A percentile compares a stretch with the other conserved stretches of the same genome.
Conservation (phyloP, 305 asterid species). For the Euphrasia arctica region DNA sequence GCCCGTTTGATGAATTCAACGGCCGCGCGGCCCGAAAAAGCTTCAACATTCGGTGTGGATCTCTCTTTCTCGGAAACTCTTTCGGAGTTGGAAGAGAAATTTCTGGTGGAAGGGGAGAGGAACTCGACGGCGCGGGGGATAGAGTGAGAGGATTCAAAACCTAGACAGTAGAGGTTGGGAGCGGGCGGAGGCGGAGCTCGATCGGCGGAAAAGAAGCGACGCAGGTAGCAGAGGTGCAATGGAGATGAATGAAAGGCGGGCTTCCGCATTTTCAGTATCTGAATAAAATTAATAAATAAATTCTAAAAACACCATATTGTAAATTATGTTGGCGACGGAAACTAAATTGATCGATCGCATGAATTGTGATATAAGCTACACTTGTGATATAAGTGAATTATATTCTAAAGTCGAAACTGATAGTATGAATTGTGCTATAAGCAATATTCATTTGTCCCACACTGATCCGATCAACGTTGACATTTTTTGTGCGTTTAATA, state of each 20-base stretch:
- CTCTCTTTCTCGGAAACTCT: constrained; percentile 28
- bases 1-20: constrained; percentile 79
- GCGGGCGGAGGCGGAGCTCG: constrained; percentile 18
- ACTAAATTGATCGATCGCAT: too few relatives aligned
- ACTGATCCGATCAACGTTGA: too few relatives aligned
- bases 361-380: too few relatives aligned
- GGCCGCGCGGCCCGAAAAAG: constrained; percentile 64
- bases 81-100: constrained; percentile 40
- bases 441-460: too few relatives aligned
- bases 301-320: too few relatives aligned
- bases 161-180: constrained; percentile 21
- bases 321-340: too few relatives aligned
- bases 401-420: too few relatives aligned
- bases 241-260: constrained; percentile 36
- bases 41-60: constrained; percentile 50
- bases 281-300: too few relatives aligned
- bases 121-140: background rate
- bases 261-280: constrained; percentile 49
- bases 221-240: constrained; percentile 44
- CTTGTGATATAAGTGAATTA: too few relatives aligned
- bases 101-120: constrained; percentile 30
- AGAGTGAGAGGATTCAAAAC: constrained; percentile 22
- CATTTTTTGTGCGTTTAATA: too few relatives aligned
- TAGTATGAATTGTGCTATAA: too few relatives aligned
- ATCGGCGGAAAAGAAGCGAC: constrained; percentile 38